Base-by-base conservation (phyloP, 2,329 filamentous ascomycete genomes). In the Nakataea oryzae region DNA sequence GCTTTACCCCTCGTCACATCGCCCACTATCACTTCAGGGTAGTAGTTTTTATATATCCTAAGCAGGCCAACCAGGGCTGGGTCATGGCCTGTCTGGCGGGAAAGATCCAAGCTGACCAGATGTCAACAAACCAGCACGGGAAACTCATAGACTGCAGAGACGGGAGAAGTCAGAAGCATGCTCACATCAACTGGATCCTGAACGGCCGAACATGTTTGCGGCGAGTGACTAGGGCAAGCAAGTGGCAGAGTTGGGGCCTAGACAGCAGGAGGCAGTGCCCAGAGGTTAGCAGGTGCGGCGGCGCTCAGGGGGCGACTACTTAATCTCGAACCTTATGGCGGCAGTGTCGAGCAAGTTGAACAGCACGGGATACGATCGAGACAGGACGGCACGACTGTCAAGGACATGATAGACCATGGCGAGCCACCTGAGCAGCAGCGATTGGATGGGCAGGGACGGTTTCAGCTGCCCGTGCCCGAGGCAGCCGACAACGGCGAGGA, bases 31-130 rank as follows among this genome's bases (percentile, higher is more conserved):
- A 96, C 90, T 71, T 96, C 91, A 0, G 91, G 91, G 69, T 93
- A 96, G 73, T 93, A 96, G 71, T 93, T 91, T 71, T 95, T 95
- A 76, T 88, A 96, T n/a, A 93, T 85, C 62, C 88, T 84, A 59
- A 96, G 77, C 24, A 96, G 78, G 3, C 89, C 89, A 50, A 89
- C 80, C 47, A 96, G 76, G 60, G 86, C 82, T 59, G 87, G 88
- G 62, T 96, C 91, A 69, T 89, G 88, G 24, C 87, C 87, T 5
- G 79, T 82, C 68, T 85, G 82, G 56, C 84, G 75, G 3, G 83
- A 82, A 41, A 87, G 71, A 50, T 78, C 77, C 65, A 88, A 76
- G 59, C 84, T 87, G 60, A 13, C 34, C 8, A 14, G 12, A n/a
- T 12, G 62, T 70, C 29, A 70, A 65, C 50, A 58, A 30, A 32